A percentile compares a stretch with the other conserved stretches of the same genome.
These are phyloP conservation scores for Cyamopsis tetragonoloba DNA, from an alignment of 306 rosid genomes.

Conservation along the genomic window DNA sequence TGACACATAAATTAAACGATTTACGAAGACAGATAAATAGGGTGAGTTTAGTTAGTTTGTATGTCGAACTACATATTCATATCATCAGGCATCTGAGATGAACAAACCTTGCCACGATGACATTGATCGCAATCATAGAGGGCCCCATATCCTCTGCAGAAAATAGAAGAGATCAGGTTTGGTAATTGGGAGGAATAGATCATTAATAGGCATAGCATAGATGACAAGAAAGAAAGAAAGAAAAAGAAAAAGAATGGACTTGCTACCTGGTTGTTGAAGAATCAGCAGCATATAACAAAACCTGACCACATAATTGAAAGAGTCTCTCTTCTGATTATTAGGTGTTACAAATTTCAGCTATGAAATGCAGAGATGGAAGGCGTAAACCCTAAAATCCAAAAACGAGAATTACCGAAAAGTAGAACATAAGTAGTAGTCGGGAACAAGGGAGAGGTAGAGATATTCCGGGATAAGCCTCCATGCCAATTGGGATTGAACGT, in stretches of 20 bases:
- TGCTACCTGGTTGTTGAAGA: constrained; percentile 45
- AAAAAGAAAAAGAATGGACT: not conserved
- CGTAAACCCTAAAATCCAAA: constrained; percentile 12
- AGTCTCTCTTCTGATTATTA: not conserved
- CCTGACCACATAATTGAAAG: constrained; percentile 36
- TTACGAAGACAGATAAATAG: not conserved
- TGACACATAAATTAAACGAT: not conserved
- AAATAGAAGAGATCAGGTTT: not conserved
- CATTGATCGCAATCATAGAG: constrained; percentile 50
- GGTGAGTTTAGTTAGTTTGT: not conserved
- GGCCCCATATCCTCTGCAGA: constrained; percentile 16
- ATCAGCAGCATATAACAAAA: constrained; percentile 35
- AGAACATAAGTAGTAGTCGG: constrained; percentile 24
- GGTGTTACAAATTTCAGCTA: not conserved
- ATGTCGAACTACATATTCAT: not conserved
- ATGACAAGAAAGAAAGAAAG: too few relatives aligned
- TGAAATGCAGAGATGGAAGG: not conserved
- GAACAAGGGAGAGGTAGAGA: constrained; percentile 22
- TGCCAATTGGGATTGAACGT: not conserved
- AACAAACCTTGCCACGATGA: constrained; percentile 41
- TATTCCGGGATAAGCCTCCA: constrained; percentile 9
- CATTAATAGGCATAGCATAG: not conserved
- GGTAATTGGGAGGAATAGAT: not conserved
- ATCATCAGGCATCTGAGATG: constrained; percentile 2
- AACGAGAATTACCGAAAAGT: constrained; percentile 36